Conservation (phyloP, 768 basidiomycete genomes). For the Hericium erinaceus region DNA sequence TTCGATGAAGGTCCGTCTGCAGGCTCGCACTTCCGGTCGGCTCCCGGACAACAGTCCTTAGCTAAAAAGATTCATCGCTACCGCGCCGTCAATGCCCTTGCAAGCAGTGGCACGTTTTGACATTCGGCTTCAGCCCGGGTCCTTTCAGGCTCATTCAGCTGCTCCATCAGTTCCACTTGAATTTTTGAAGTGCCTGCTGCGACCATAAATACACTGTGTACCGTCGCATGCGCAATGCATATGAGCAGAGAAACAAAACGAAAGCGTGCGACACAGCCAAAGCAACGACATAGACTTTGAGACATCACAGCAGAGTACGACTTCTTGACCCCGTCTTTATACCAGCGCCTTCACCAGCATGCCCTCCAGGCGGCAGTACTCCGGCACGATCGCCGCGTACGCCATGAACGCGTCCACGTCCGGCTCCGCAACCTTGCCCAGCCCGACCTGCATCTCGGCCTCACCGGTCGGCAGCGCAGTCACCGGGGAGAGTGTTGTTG, state of each 20-base stretch:
- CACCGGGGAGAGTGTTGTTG: slow-evolving; percentile 58
- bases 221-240: too few relatives aligned
- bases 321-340: slow-evolving; percentile 13
- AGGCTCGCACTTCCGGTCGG: too few relatives aligned
- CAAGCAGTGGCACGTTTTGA: too few relatives aligned
- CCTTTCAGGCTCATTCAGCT: too few relatives aligned
- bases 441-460: slow-evolving; percentile 62
- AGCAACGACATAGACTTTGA: not conserved
- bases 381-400: slow-evolving; percentile 79
- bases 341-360: slow-evolving; percentile 62
- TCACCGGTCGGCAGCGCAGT: slow-evolving; percentile 65
- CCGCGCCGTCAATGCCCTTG: too few relatives aligned
- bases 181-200: too few relatives aligned
- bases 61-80: too few relatives aligned
- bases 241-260: not conserved
- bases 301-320: slow-evolving; percentile 8
- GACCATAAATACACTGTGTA: too few relatives aligned
- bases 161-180: too few relatives aligned
- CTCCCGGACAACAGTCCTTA: too few relatives aligned
- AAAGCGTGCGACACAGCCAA: not conserved
- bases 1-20: too few relatives aligned
- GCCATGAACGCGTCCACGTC: slow-evolving; percentile 80
- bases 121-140: too few relatives aligned
- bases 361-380: slow-evolving; percentile 71
- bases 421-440: slow-evolving; percentile 76